These are phyloP conservation scores for Coprinopsis sp. DNA, from an alignment of 768 basidiomycete species.

Conservation along the genomic window DNA sequence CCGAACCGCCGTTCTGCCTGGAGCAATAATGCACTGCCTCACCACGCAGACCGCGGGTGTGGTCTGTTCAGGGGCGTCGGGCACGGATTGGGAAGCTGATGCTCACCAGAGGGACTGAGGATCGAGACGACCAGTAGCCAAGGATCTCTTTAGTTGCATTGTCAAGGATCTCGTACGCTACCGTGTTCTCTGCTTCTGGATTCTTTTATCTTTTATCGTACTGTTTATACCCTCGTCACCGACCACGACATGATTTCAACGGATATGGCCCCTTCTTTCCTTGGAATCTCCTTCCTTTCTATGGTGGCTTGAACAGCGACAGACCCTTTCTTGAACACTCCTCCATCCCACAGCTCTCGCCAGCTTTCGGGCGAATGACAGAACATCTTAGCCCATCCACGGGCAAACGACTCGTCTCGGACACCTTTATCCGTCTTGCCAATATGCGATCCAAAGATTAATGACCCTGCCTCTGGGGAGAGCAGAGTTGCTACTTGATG, in stretches of 20 bases:
- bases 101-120: slow-evolving; percentile 62
- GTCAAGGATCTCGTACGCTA: background rate
- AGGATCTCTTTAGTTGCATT: slow-evolving; percentile 11
- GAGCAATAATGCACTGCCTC: slow-evolving; percentile 6
- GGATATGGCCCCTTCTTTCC: too few relatives aligned
- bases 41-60: slow-evolving; percentile 16
- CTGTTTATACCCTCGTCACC: too few relatives aligned
- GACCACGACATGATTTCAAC: too few relatives aligned
- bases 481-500: slow-evolving; percentile 27
- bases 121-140: slow-evolving; percentile 31
- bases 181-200: too few relatives aligned
- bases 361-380: slow-evolving; percentile 13
- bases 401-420: slow-evolving; percentile 11
- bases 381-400: slow-evolving; percentile 2
- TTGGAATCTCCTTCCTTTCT: too few relatives aligned
- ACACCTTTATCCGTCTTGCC: slow-evolving; percentile 20
- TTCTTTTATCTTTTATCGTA: too few relatives aligned
- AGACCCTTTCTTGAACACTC: slow-evolving; percentile 10
- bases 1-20: too few relatives aligned
- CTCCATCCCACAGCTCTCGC: slow-evolving; percentile 12
- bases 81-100: slow-evolving; percentile 70
- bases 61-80: slow-evolving; percentile 56
- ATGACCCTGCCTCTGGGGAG: slow-evolving; percentile 27
- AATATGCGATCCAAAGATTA: slow-evolving; percentile 35
- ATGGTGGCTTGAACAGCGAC: slow-evolving; percentile 9